A percentile compares a stretch with the other conserved stretches of the same genome.
phyloP scores from a whole-genome alignment of 176 grass and related monocot species.

The Puccinellia tenuiflora region DNA sequence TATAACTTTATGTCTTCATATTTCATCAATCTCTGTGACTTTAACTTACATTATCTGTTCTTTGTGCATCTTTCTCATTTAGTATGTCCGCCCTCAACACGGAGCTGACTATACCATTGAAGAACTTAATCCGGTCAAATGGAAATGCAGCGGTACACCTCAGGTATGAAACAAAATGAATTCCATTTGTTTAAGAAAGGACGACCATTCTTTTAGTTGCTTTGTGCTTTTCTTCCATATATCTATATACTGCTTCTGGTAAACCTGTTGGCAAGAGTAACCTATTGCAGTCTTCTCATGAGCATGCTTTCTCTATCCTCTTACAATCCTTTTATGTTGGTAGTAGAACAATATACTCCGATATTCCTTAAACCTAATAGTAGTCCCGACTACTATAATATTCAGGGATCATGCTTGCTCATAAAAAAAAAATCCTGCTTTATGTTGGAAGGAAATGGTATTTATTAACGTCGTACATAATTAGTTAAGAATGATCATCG shows the following conservation, averaged over 20 bases:
- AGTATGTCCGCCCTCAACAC: conserved; percentile 47
- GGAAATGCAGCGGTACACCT: conserved; percentile 70
- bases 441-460: neutral
- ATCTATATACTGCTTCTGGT: neutral
- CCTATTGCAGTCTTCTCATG: neutral
- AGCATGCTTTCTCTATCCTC: neutral
- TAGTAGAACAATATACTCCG: neutral
- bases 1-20: neutral
- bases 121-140: conserved; percentile 56
- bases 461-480: neutral
- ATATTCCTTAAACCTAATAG: neutral
- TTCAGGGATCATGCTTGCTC: neutral
- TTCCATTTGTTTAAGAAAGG: neutral
- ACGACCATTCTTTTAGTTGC: neutral
- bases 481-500: neutral
- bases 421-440: neutral
- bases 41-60: neutral
- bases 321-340: neutral
- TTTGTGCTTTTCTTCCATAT: neutral
- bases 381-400: neutral
- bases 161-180: conserved; percentile 46
- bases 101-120: conserved; percentile 61
- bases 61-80: conserved; percentile 7
- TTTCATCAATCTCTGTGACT: neutral
- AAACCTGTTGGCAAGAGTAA: neutral